Conservation (phyloP, 2,329 filamentous ascomycete genomes). For the Purpureocillium takamizusanense region DNA sequence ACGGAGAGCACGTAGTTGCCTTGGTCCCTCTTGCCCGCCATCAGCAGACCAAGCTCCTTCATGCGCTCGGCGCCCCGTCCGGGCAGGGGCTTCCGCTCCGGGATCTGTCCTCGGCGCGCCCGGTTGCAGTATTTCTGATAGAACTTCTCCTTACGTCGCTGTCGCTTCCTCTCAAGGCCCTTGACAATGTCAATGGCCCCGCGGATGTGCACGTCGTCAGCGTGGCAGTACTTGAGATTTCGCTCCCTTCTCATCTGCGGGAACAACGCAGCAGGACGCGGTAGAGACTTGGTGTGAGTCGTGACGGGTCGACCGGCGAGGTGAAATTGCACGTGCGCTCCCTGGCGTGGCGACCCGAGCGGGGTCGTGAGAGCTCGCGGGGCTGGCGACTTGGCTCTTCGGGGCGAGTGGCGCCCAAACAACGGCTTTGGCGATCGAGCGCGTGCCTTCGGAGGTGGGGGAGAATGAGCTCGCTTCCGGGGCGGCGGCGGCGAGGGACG, state of each 20-base stretch:
- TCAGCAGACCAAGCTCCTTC: slow-evolving; percentile 70
- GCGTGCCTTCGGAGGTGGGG: slow-evolving; percentile 33
- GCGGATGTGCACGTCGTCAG: slow-evolving; percentile 58
- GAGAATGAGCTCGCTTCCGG: slow-evolving; percentile 9
- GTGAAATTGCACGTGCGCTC: slow-evolving; percentile 27
- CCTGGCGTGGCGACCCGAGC: slow-evolving; percentile 27
- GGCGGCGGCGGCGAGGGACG: slow-evolving; percentile 22
- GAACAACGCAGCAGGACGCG: slow-evolving; percentile 66
- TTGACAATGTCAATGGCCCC: slow-evolving; percentile 98
- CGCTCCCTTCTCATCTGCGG: slow-evolving; percentile 39
- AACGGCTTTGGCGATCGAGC: slow-evolving; percentile 35
- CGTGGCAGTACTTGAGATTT: slow-evolving; percentile 20
- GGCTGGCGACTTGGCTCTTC: slow-evolving; percentile 3
- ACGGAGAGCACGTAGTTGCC: slow-evolving; percentile 72
- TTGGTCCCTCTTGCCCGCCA: slow-evolving; percentile 69
- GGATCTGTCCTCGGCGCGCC: slow-evolving; percentile 57
- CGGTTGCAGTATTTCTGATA: slow-evolving; percentile 84
- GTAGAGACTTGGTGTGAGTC: slow-evolving; percentile 78
- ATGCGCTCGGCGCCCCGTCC: slow-evolving; percentile 90
- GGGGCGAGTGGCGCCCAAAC: slow-evolving; percentile 3
- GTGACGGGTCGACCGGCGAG: slow-evolving; percentile 52
- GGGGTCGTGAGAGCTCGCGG: slow-evolving; percentile 19
- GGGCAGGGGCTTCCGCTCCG: slow-evolving; percentile 59
- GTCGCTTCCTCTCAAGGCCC: slow-evolving; percentile 87
- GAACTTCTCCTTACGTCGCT: slow-evolving; percentile 87